Conservation (phyloP, 805 yeast species). For the Candida suzukii region DNA sequence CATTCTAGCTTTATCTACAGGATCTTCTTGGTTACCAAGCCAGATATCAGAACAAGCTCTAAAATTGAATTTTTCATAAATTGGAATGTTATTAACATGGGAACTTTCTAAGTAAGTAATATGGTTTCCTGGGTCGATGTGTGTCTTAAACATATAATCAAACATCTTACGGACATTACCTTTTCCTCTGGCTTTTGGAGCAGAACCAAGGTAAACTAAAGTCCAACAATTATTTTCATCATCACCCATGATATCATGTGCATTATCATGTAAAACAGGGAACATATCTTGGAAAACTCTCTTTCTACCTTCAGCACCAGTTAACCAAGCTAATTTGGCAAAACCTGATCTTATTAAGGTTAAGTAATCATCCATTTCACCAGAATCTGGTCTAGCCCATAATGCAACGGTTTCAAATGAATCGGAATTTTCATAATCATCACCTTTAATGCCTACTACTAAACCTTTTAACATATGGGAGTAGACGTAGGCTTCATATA, state of each 20-base stretch:
- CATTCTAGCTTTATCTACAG: slow-evolving; percentile 27
- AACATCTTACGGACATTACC: slow-evolving; percentile 47
- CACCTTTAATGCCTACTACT: slow-evolving; percentile 43
- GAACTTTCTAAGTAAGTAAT: slow-evolving; percentile 47
- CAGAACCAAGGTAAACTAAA: slow-evolving; percentile 27
- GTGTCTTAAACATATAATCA: slow-evolving; percentile 38
- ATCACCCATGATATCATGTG: slow-evolving; percentile 33
- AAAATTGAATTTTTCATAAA: slow-evolving; percentile 46
- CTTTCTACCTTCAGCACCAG: slow-evolving; percentile 40
- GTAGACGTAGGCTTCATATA: slow-evolving; percentile 44
- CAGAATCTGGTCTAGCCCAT: slow-evolving; percentile 42
- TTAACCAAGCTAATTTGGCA: slow-evolving; percentile 41
- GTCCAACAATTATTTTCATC: slow-evolving; percentile 30
- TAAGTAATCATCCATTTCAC: slow-evolving; percentile 37
- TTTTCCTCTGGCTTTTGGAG: slow-evolving; percentile 44
- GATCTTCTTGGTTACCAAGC: slow-evolving; percentile 26
- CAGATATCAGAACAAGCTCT: slow-evolving; percentile 41
- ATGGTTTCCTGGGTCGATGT: slow-evolving; percentile 34
- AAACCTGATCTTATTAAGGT: slow-evolving; percentile 47
- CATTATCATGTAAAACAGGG: slow-evolving; percentile 43
- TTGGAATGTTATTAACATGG: slow-evolving; percentile 38
- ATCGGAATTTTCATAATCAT: slow-evolving; percentile 21
- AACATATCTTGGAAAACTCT: slow-evolving; percentile 45
- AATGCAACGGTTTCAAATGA: slow-evolving; percentile 47
- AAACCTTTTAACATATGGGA: slow-evolving; percentile 46